These are phyloP conservation scores for Liquidambar formosana DNA, from an alignment of 164 flowering plant genomes.

Conservation along the genomic window DNA sequence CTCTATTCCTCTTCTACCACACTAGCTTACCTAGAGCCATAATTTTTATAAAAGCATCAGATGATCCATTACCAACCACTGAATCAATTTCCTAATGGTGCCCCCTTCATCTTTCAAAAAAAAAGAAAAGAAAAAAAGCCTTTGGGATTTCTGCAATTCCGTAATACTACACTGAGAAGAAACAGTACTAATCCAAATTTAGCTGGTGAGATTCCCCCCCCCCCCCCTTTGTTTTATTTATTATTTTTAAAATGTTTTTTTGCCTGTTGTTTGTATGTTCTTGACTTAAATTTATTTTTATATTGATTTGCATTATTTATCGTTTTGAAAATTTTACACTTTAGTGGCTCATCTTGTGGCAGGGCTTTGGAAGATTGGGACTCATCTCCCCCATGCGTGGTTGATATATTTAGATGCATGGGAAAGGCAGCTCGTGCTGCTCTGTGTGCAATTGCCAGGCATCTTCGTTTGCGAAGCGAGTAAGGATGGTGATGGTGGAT, in stretches of 20 bases:
- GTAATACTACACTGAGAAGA: no score
- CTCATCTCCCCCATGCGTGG: constrained; percentile 86
- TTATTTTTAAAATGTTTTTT: not conserved
- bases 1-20: no score
- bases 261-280: not conserved
- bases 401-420: constrained; percentile 80
- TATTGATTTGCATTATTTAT: not conserved
- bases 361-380: constrained; percentile 91
- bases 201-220: no score
- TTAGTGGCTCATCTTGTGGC: constrained; percentile 15
- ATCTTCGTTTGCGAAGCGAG: constrained; percentile 94
- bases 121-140: no score
- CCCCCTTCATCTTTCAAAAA: no score
- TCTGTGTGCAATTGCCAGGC: constrained; percentile 77
- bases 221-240: not conserved
- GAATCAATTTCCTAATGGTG: no score
- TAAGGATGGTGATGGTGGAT: constrained; percentile 35
- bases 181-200: not conserved
- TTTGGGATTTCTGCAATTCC: no score
- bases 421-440: constrained; percentile 90
- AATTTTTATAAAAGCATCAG: no score
- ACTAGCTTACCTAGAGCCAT: no score
- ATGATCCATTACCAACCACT: no score
- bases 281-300: no score
- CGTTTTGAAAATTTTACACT: not conserved